Base-by-base conservation (phyloP, 345 rosid species). In the Brassica cretica region DNA sequence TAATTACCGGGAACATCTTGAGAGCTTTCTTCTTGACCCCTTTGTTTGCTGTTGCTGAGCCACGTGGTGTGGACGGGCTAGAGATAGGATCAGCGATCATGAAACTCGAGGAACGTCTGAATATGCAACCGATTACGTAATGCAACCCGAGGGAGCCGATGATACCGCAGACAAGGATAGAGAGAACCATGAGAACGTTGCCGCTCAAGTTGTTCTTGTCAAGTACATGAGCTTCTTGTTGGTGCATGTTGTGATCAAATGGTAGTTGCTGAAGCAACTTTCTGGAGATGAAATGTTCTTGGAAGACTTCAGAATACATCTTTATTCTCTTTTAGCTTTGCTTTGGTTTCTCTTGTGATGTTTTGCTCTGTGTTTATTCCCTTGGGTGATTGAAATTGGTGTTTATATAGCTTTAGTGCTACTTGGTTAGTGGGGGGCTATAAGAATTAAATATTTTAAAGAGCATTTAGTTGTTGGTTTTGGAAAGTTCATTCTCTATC, bases 141-240 rank as follows among this genome's bases (percentile, higher is more conserved):
- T 87, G 87, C 14, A 89, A 72, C 18, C 80, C 87, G 9, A 86
- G 76, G 19, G 86, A 86, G 76, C 88, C 84, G 33, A 89, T 81
- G 7, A 87, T 51, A n/a, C 87, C 87, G 35, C 91, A 89, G 6
- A 89, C 25, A 16, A 89, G 84, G 62, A 86, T 80, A 6, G 87
- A 76, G 9, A 86, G 83, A 29, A 86, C 75, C 82, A 89, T 15
- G 53, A 86, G 74, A 61, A 67, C 82, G 64, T 84, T 86, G 66
- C 85, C 75, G 61, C 86, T 84, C 10, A 89, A 75, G 71, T 61
- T 80, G 69, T 39, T 79, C 49, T 66, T 81, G 30, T 70, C 24
- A 76, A 61, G 71, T 59, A 3, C 66, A 21, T 74, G 63, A 61
- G 67, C 76, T 78, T 77, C 74, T 78, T 77, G 35, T 72, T 77